Evolutionary conservation across 2,329 filamentous ascomycete genomes (phyloP).

Genomic region (Alternaria sp.): DNA sequence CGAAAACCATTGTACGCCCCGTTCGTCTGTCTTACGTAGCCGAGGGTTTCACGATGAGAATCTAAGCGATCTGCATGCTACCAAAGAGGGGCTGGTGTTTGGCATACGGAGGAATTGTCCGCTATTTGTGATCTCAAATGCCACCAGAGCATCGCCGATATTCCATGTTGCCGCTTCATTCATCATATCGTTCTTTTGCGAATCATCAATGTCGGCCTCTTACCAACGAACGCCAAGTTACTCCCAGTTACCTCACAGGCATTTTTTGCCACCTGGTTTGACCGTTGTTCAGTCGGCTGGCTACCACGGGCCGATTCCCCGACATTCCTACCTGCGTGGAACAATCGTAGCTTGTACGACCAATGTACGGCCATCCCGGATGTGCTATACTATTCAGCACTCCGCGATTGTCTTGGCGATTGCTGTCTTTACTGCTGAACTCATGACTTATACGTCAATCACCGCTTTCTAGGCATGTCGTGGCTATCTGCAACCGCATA

Average conservation of each 20-base stretch:
- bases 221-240: background rate
- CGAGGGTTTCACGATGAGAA: background rate
- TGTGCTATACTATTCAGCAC: background rate
- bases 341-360: background rate
- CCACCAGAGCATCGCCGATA: background rate
- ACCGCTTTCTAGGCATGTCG: background rate
- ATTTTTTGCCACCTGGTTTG: background rate
- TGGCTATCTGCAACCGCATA: background rate
- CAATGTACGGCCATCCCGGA: background rate
- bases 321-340: background rate
- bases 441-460: background rate
- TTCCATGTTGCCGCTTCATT: background rate
- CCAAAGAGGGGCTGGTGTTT: background rate
- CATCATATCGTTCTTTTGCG: background rate
- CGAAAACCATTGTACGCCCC: background rate
- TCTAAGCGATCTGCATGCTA: background rate
- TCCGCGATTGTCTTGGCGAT: background rate
- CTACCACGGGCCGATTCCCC: background rate
- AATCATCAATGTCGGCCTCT: background rate
- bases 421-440: background rate
- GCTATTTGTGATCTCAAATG: background rate
- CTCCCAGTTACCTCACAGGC: background rate
- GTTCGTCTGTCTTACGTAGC: background rate
- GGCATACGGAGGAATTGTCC: background rate
- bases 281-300: background rate